Evolutionary conservation across 495 filamentous ascomycete genomes (phyloP), one percentile per base, ranked within the genome.

Genomic region (Lentithecium fluviatile): DNA sequence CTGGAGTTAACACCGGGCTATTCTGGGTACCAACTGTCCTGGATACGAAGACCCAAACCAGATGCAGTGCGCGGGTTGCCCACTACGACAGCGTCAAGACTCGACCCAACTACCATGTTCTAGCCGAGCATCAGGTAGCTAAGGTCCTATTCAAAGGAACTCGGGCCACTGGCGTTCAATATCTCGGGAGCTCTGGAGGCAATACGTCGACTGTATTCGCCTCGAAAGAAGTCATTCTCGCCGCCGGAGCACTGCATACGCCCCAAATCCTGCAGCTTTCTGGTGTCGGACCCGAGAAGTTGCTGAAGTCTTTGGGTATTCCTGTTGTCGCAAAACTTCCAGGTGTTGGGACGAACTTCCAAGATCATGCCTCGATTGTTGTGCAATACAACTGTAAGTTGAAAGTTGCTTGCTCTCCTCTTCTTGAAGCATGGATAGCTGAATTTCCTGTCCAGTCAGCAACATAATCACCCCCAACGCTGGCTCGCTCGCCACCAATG

Each of bases 61-160:
- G 62, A 10, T 59, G 47, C 2, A 51, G 13, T 24, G 57, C 63
- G 19, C 37, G 63, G 12, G 26, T 56, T 29, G 36, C 19, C 10
- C 63, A 66, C 24, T 66, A 61, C 34, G 63, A 66, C 17, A 20
- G 57, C n/a, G 63, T 66, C 2, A 57, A 17, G 3, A 24, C 19
- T n/a, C 29, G 63, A 20, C 52, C 63, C 15, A 66, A 60, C 26
- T 66, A 66, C 29, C 57, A 66, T 23, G 21, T 66, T 17, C 52
- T 66, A n/a, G 29, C 62, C 6, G n/a, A n/a, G n/a, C n/a, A n/a
- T n/a, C n/a, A n/a, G n/a, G n/a, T n/a, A n/a, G n/a, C 36, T 15
- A 38, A 38, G 36, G 15, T 38, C 36, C 36, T 8, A 15, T 38
- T 38, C 36, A 7, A 15, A 7, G 36, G 36, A 7, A 38, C 7